Conservation (phyloP, 495 filamentous ascomycete species). For the Penicillium herquei region DNA sequence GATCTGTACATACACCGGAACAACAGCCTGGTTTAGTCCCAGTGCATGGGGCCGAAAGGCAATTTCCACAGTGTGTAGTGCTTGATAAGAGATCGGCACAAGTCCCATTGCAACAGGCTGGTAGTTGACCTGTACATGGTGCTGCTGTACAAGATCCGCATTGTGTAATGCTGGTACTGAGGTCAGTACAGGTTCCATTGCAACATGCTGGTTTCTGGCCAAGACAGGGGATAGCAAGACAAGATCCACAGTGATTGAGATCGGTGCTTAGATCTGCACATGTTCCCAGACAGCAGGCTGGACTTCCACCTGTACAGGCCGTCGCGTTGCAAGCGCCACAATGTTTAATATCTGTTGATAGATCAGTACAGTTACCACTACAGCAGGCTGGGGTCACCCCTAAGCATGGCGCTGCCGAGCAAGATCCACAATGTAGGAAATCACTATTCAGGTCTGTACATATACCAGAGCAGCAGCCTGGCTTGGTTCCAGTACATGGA, state of each 20-base stretch:
- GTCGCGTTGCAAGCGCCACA: conserved; percentile 10
- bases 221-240: conserved; percentile 5
- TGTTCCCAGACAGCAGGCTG: conserved; percentile 15
- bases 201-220: conserved; percentile 11
- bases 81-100: conserved; percentile 12
- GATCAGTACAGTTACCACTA: conserved; percentile 9
- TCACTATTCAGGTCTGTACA: conserved; percentile 12
- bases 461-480: conserved; percentile 18
- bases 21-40: conserved; percentile 16
- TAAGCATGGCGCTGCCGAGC: conserved; percentile 6
- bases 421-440: conserved; percentile 12
- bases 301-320: conserved; percentile 8
- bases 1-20: conserved; percentile 14
- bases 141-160: conserved; percentile 11
- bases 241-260: conserved; percentile 11
- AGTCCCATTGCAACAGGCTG: conserved; percentile 10
- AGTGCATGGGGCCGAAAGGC: conserved; percentile 3
- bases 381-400: conserved; percentile 15
- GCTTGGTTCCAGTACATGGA: conserved; percentile 8
- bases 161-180: background rate
- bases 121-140: conserved; percentile 8
- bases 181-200: conserved; percentile 10
- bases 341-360: background rate
- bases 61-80: conserved; percentile 8
- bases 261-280: conserved; percentile 10